Percentiles rank a stretch among this genome's conserved stretches.
phyloP scores from a whole-genome alignment of 441 rosid genomes.

The Pelargonium australe region DNA sequence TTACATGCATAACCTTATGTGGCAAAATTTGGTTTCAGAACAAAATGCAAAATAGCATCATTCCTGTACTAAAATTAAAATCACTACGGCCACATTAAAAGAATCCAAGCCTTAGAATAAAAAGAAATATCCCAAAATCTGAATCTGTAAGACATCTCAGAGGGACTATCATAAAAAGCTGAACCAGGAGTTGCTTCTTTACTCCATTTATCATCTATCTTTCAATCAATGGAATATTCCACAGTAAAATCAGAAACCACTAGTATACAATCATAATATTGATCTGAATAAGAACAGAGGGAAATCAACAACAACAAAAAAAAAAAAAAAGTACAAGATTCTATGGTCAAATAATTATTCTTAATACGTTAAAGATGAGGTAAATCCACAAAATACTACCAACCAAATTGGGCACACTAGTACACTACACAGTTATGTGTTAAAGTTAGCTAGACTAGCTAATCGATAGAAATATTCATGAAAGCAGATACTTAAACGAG shows the following conservation, averaged over 20 bases:
- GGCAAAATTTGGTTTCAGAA: not conserved
- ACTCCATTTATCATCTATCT: not conserved
- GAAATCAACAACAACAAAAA: no score
- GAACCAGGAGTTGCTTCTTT: not conserved
- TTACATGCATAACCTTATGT: not conserved
- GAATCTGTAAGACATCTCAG: not conserved
- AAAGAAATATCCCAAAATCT: not conserved
- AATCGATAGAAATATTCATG: not conserved
- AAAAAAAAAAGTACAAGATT: not conserved
- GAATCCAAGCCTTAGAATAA: not conserved
- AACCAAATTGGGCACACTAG: no score
- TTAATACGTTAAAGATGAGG: not conserved
- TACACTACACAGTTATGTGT: not conserved
- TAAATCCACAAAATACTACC: no score
- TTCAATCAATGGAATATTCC: not conserved
- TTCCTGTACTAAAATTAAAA: not conserved
- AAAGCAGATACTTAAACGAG: not conserved
- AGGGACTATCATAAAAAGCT: not conserved
- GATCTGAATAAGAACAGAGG: not conserved
- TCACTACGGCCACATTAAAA: not conserved
- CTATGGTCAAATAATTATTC: not conserved
- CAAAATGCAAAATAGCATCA: conserved; percentile 7
- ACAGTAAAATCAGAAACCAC: not conserved
- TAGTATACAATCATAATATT: not conserved
- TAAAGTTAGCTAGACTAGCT: not conserved